phyloP scores from a whole-genome alignment of 208 protist genomes.

The Leishmania arabica region DNA sequence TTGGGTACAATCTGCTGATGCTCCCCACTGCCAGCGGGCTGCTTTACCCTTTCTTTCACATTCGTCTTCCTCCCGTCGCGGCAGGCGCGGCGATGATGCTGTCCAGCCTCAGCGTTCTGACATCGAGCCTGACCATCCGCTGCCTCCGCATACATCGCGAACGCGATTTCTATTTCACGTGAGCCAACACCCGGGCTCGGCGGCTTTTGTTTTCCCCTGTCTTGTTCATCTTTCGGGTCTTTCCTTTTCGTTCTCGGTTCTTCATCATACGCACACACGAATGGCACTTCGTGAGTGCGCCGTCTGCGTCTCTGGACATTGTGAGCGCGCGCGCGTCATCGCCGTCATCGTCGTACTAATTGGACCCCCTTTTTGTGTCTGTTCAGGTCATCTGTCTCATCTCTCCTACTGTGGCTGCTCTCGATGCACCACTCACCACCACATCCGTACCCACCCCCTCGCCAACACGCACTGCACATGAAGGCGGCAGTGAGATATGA shows the following conservation, averaged over 20 bases:
- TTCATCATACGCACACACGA: background rate
- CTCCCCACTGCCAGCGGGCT: conserved; percentile 82
- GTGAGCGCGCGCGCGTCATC: background rate
- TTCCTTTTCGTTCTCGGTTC: conserved; percentile 1
- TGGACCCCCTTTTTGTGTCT: conserved; percentile 11
- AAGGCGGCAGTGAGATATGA: background rate
- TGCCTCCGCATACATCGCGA: conserved; percentile 56
- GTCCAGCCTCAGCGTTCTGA: conserved; percentile 79
- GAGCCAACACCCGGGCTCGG: background rate
- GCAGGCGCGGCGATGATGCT: conserved; percentile 82
- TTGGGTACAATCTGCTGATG: conserved; percentile 89
- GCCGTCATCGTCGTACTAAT: background rate
- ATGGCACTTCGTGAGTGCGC: background rate
- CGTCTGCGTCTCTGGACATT: background rate
- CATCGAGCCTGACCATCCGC: conserved; percentile 73
- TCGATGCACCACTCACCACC: background rate
- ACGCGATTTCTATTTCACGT: conserved; percentile 32
- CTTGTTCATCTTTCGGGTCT: background rate
- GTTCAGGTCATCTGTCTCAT: conserved; percentile 7
- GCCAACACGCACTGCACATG: background rate
- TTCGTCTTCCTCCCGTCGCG: conserved; percentile 69
- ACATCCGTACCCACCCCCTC: background rate
- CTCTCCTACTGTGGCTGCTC: conserved; percentile 16
- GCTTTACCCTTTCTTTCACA: conserved; percentile 67
- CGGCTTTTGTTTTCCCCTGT: background rate